phyloP scores from a whole-genome alignment of 495 filamentous ascomycete species.

The Aspergillus mulundensis region DNA sequence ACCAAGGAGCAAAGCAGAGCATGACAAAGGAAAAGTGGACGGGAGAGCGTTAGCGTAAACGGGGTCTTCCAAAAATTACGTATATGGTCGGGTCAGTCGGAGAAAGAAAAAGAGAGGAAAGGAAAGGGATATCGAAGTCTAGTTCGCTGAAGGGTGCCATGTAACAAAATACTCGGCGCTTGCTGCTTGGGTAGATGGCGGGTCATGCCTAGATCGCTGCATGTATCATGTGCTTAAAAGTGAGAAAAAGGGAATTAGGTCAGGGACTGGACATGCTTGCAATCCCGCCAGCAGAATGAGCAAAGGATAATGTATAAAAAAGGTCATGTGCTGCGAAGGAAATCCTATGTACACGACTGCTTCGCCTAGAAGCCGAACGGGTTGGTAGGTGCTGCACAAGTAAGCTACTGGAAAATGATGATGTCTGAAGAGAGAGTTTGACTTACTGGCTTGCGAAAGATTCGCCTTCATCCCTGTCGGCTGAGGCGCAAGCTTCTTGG shows the following conservation, averaged over 20 bases:
- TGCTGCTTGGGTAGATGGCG: constrained; percentile 9
- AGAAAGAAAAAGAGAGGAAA: constrained; percentile 1
- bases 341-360: constrained; percentile 23
- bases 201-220: constrained; percentile 14
- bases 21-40: neutral
- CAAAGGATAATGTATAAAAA: constrained; percentile 20
- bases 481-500: constrained; percentile 80
- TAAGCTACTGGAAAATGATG: constrained; percentile 17
- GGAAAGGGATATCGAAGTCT: constrained; percentile 13
- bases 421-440: constrained; percentile 5
- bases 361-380: constrained; percentile 77
- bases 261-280: constrained; percentile 11
- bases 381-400: constrained; percentile 71
- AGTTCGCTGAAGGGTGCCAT: constrained; percentile 23
- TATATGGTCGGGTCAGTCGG: constrained; percentile 2
- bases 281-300: constrained; percentile 17
- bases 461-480: constrained; percentile 88
- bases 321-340: constrained; percentile 23
- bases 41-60: neutral
- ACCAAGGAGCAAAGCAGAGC: neutral
- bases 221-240: constrained; percentile 18
- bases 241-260: constrained; percentile 6
- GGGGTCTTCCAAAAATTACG: constrained; percentile 8
- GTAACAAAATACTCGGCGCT: constrained; percentile 5
- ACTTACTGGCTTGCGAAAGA: constrained; percentile 91